phyloP scores from a whole-genome alignment of 2,329 filamentous ascomycete species.

The Neurospora sp. region DNA sequence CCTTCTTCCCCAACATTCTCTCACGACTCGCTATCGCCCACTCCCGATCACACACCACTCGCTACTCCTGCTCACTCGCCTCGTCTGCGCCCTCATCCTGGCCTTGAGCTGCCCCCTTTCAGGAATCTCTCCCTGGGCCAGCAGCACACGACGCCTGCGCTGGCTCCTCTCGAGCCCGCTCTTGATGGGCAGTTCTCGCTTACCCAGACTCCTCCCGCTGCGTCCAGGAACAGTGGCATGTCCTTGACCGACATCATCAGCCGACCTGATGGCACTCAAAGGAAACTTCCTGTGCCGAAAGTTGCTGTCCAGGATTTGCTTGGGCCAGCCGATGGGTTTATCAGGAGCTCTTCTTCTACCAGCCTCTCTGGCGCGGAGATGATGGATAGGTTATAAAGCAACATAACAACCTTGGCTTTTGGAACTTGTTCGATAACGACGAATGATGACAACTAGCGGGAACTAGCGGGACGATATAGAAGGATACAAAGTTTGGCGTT shows the following conservation, averaged over 20 bases:
- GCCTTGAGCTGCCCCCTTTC: constrained; percentile 75
- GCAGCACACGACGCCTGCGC: constrained; percentile 43
- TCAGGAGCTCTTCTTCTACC: constrained; percentile 65
- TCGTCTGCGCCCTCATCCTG: constrained; percentile 68
- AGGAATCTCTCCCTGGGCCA: constrained; percentile 50
- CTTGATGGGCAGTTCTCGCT: constrained; percentile 31
- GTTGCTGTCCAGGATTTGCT: constrained; percentile 80
- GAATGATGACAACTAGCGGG: background rate
- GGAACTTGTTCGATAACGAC: background rate
- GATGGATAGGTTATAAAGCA: constrained; percentile 41
- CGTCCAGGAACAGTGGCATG: constrained; percentile 54
- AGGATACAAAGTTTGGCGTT: background rate
- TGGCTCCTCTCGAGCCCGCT: constrained; percentile 50
- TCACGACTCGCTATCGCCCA: constrained; percentile 89
- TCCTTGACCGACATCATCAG: constrained; percentile 90
- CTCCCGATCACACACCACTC: constrained; percentile 95
- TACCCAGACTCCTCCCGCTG: constrained; percentile 37
- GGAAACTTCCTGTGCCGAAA: constrained; percentile 86
- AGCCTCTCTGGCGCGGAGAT: constrained; percentile 67
- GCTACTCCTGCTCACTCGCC: constrained; percentile 93
- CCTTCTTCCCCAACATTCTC: constrained; percentile 95
- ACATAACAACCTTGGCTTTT: background rate
- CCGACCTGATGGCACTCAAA: constrained; percentile 72
- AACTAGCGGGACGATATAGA: constrained; percentile 1
- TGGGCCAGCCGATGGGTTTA: constrained; percentile 53